Percentiles rank a stretch among this genome's conserved stretches.
phyloP scores from a whole-genome alignment of 129 eudicot genomes.

The Mikania micrantha region DNA sequence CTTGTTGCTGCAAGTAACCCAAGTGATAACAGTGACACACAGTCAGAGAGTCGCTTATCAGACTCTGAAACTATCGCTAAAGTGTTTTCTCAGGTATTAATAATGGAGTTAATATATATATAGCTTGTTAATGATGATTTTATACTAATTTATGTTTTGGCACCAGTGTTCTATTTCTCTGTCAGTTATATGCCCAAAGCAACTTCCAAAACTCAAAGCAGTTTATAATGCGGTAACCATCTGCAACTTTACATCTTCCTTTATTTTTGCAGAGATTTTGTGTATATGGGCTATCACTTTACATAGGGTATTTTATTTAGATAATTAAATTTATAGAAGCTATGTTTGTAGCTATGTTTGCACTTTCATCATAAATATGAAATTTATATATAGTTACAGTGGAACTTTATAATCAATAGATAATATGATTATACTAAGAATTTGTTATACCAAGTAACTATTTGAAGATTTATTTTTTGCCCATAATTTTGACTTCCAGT shows the following conservation, averaged over 20 bases:
- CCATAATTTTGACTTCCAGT: too few relatives aligned
- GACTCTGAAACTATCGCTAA: constrained; percentile 87
- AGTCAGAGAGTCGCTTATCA: constrained; percentile 57
- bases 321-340: not conserved
- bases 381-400: not conserved
- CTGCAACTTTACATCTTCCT: not conserved
- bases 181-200: constrained; percentile 88
- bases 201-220: constrained; percentile 80
- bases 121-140: not conserved
- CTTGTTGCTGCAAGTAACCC: constrained; percentile 89
- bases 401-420: too few relatives aligned
- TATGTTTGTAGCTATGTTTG: too few relatives aligned
- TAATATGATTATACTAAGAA: too few relatives aligned
- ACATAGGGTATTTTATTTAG: not conserved
- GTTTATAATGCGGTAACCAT: constrained; percentile 72
- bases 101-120: not conserved
- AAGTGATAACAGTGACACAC: constrained; percentile 59
- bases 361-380: too few relatives aligned
- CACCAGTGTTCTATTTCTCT: constrained; percentile 76
- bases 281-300: not conserved
- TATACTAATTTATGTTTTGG: constrained; percentile 10
- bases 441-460: too few relatives aligned
- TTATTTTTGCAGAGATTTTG: not conserved
- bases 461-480: too few relatives aligned
- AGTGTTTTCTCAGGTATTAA: constrained; percentile 68